Evolutionary conservation across 164 flowering plant species (phyloP).

Genomic region (Vitis amurensis): DNA sequence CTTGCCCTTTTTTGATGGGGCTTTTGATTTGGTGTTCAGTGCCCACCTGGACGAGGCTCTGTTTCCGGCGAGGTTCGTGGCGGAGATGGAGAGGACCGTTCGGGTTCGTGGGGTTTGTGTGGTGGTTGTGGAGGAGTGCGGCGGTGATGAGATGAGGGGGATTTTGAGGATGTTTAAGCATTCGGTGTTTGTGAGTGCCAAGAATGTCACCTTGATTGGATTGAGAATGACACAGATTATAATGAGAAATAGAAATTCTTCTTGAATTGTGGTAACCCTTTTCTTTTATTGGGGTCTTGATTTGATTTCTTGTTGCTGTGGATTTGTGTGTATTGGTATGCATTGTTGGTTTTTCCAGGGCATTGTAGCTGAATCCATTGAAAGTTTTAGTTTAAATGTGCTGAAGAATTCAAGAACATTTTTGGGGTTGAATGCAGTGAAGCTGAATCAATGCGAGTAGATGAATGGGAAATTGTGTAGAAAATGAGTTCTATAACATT

Average conservation of each 20-base stretch:
- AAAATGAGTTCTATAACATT: no score
- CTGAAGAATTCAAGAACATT: no score
- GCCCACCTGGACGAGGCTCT: slow-evolving; percentile 56
- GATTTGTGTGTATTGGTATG: neutral
- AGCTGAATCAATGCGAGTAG: no score
- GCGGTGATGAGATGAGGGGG: slow-evolving; percentile 37
- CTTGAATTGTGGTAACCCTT: neutral
- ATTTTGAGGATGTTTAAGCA: slow-evolving; percentile 53
- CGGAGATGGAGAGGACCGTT: slow-evolving; percentile 85
- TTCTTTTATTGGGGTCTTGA: no score
- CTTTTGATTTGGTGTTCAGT: slow-evolving; percentile 69
- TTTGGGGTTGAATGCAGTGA: no score
- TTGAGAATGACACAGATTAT: slow-evolving; percentile 49
- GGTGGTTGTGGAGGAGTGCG: slow-evolving; percentile 58
- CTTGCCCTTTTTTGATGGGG: slow-evolving; percentile 75
- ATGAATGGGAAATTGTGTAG: no score
- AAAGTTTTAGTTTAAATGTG: no score
- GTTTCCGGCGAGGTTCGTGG: slow-evolving; percentile 60
- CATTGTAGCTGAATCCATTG: no score
- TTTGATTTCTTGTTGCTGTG: slow-evolving; percentile 29
- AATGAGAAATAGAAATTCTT: slow-evolving; percentile 23
- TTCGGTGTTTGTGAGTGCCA: slow-evolving; percentile 45
- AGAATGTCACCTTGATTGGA: slow-evolving; percentile 57
- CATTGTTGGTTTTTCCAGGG: no score
- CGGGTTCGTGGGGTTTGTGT: slow-evolving; percentile 62